A percentile compares a stretch with the other conserved stretches of the same genome.
Conservation (phyloP, 225 moss, liverwort and hornwort genomes). For the Climacium dendroides region DNA sequence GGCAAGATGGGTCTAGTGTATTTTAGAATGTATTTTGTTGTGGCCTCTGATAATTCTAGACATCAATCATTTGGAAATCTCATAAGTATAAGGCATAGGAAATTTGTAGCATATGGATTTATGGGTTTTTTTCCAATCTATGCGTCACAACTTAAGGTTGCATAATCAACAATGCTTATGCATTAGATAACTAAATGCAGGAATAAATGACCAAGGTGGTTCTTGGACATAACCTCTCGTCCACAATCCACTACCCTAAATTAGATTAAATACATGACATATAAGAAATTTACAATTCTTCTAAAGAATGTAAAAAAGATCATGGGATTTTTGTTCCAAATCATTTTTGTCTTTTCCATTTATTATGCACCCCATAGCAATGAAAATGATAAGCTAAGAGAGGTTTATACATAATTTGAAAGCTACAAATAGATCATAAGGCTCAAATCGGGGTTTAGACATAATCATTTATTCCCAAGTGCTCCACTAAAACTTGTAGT, state of each 20-base stretch:
- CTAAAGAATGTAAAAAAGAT: not conserved
- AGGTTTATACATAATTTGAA: not conserved
- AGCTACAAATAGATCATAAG: not conserved
- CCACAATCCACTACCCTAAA: accelerated
- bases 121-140: accelerated
- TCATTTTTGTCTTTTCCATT: not conserved
- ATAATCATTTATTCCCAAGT: not conserved
- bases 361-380: not conserved
- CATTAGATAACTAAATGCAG: accelerated
- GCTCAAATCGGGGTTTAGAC: accelerated
- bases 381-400: not conserved
- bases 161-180: too few species aligned
- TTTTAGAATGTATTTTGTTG: not conserved
- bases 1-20: not conserved
- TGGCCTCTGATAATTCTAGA: not conserved
- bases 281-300: accelerated
- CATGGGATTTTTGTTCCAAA: not conserved
- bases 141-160: not conserved
- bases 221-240: not conserved
- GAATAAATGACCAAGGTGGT: not conserved
- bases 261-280: not conserved
- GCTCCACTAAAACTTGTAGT: too few species aligned
- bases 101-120: not conserved
- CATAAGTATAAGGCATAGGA: not conserved
- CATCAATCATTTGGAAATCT: too few species aligned